These are phyloP conservation scores for Botrytis pseudocinerea DNA, from an alignment of 2,329 filamentous ascomycete species.

Conservation along the genomic window DNA sequence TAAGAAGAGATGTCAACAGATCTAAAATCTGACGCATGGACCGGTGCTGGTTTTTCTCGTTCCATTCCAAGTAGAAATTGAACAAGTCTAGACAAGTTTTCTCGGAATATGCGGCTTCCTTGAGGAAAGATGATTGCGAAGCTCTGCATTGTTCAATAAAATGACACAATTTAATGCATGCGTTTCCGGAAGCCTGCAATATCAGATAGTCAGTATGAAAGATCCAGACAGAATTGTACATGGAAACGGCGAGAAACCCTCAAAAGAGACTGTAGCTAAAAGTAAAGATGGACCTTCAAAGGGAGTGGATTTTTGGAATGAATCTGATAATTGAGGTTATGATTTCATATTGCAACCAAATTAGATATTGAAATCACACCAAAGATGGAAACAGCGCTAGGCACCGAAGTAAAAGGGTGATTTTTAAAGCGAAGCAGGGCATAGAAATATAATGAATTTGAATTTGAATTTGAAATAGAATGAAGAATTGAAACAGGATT, in stretches of 20 bases:
- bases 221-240: neutral
- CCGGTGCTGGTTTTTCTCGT: constrained; percentile 63
- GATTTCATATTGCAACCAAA: neutral
- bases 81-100: constrained; percentile 53
- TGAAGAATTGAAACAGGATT: neutral
- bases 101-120: constrained; percentile 53
- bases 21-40: constrained; percentile 65
- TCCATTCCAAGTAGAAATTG: constrained; percentile 66
- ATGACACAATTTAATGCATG: constrained; percentile 60
- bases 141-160: constrained; percentile 61
- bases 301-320: neutral
- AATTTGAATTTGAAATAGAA: neutral
- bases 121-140: constrained; percentile 48
- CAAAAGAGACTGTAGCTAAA: neutral
- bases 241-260: neutral
- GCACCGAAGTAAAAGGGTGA: neutral
- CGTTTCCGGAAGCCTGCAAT: constrained; percentile 50
- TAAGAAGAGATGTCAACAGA: constrained; percentile 53
- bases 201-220: neutral
- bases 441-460: neutral
- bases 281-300: neutral
- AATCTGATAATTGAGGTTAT: neutral
- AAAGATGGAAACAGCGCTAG: neutral
- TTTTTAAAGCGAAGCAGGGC: neutral
- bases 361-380: neutral